Conservation (phyloP, 192 early-diverging fungal genomes). For the Backusella liffmaniae region DNA sequence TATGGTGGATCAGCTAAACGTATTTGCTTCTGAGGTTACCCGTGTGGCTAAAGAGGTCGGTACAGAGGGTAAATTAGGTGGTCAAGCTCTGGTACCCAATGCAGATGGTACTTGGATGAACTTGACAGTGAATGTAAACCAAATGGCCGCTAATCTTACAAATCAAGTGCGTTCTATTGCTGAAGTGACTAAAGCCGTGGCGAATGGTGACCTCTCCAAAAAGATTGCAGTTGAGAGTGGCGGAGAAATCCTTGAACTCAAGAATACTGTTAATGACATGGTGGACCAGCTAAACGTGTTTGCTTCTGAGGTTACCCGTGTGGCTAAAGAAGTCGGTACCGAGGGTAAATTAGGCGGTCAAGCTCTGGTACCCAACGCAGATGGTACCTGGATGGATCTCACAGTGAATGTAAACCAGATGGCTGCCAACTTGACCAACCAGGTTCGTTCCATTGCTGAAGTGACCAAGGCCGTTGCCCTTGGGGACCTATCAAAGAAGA, state of each 20-base stretch:
- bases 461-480: slow-evolving; percentile 55
- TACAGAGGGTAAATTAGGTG: slow-evolving; percentile 73
- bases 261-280: slow-evolving; percentile 52
- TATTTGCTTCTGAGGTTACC: slow-evolving; percentile 62
- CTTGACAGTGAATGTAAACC: slow-evolving; percentile 60
- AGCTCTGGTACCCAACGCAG: slow-evolving; percentile 68
- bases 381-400: slow-evolving; percentile 74
- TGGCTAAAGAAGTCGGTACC: slow-evolving; percentile 62
- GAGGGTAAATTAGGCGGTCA: slow-evolving; percentile 79
- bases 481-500: slow-evolving; percentile 51
- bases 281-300: slow-evolving; percentile 52
- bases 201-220: slow-evolving; percentile 49
- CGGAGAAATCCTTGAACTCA: slow-evolving; percentile 56
- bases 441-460: slow-evolving; percentile 58
- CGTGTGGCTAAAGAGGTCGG: slow-evolving; percentile 66
- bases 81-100: slow-evolving; percentile 52
- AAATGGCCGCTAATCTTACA: slow-evolving; percentile 58
- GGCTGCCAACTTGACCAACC: slow-evolving; percentile 53
- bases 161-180: slow-evolving; percentile 59
- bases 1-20: slow-evolving; percentile 58
- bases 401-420: slow-evolving; percentile 70
- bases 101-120: slow-evolving; percentile 58
- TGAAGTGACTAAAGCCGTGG: slow-evolving; percentile 51
- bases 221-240: slow-evolving; percentile 44
- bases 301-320: slow-evolving; percentile 48